Conservation (phyloP, 2,329 filamentous ascomycete genomes). For the Periglandula ipomoeae region DNA sequence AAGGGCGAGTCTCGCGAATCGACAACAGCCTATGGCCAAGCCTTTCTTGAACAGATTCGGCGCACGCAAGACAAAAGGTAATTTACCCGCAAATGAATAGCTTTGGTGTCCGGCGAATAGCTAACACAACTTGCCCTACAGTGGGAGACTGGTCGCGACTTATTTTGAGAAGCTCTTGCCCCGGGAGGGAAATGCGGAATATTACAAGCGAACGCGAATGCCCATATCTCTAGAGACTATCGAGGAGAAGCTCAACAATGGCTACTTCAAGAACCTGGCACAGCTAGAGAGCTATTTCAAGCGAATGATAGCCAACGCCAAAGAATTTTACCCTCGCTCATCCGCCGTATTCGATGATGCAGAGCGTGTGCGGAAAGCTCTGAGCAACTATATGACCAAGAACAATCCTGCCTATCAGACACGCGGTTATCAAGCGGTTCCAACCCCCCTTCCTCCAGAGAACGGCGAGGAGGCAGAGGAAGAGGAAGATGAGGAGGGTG, state of each 20-base stretch:
- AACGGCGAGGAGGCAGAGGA: conserved; percentile 21
- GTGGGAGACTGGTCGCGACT: conserved; percentile 64
- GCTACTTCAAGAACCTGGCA: conserved; percentile 61
- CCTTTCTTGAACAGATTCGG: conserved; percentile 66
- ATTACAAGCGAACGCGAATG: conserved; percentile 68
- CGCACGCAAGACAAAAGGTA: conserved; percentile 76
- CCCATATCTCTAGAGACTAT: conserved; percentile 72
- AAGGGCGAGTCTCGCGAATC: conserved; percentile 56
- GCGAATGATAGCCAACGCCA: conserved; percentile 79
- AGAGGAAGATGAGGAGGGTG: conserved; percentile 19
- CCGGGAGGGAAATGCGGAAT: conserved; percentile 55
- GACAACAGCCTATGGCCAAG: conserved; percentile 61
- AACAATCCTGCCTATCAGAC: conserved; percentile 74
- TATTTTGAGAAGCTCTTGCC: conserved; percentile 67
- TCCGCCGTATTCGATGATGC: conserved; percentile 73
- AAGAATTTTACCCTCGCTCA: conserved; percentile 68
- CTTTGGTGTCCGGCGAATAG: background rate
- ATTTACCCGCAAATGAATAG: background rate
- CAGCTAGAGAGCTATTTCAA: conserved; percentile 78
- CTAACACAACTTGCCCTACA: conserved; percentile 20
- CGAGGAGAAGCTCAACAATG: conserved; percentile 61
- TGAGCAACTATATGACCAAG: conserved; percentile 82
- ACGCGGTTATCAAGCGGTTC: conserved; percentile 57
- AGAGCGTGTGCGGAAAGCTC: conserved; percentile 74
- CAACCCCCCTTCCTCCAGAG: conserved; percentile 57